Percentiles rank a stretch among this genome's conserved stretches.
These are phyloP conservation scores for Porcisia deanei DNA, from an alignment of 208 protist genomes.

Conservation along the genomic window DNA sequence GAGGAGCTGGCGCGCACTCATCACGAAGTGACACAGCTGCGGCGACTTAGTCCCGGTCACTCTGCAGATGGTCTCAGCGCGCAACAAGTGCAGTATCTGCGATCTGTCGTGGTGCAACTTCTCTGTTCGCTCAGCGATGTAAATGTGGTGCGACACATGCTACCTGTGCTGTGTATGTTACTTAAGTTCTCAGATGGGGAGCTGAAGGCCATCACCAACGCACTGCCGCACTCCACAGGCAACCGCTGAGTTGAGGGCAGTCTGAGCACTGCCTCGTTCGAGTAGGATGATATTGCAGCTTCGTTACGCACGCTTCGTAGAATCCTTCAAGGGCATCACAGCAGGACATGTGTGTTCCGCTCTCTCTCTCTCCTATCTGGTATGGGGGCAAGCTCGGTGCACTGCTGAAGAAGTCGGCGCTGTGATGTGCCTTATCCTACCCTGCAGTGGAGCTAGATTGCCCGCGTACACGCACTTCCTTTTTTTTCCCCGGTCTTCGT, in stretches of 20 bases:
- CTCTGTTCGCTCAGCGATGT: slow-evolving; percentile 60
- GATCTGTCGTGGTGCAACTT: slow-evolving; percentile 69
- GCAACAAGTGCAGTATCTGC: slow-evolving; percentile 73
- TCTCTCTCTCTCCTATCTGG: neutral
- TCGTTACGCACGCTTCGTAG: too few relatives aligned
- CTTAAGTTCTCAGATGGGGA: slow-evolving; percentile 60
- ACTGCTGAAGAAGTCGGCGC: too few relatives aligned
- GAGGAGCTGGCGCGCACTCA: slow-evolving; percentile 20
- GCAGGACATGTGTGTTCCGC: neutral
- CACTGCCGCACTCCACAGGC: slow-evolving; percentile 44
- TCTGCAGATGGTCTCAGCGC: slow-evolving; percentile 36
- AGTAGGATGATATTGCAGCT: neutral
- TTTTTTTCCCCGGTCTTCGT: too few relatives aligned
- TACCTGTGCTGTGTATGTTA: slow-evolving; percentile 79
- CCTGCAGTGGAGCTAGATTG: neutral
- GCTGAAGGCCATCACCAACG: slow-evolving; percentile 46
- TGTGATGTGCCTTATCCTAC: neutral
- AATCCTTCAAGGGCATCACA: neutral
- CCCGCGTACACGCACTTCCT: neutral
- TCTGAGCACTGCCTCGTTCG: neutral
- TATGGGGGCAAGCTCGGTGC: neutral
- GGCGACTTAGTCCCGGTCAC: slow-evolving; percentile 6
- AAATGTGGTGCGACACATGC: slow-evolving; percentile 49
- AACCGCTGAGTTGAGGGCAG: neutral
- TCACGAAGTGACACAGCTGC: slow-evolving; percentile 21